phyloP scores from a whole-genome alignment of 2,329 filamentous ascomycete genomes.

The Penicillium sp. region DNA sequence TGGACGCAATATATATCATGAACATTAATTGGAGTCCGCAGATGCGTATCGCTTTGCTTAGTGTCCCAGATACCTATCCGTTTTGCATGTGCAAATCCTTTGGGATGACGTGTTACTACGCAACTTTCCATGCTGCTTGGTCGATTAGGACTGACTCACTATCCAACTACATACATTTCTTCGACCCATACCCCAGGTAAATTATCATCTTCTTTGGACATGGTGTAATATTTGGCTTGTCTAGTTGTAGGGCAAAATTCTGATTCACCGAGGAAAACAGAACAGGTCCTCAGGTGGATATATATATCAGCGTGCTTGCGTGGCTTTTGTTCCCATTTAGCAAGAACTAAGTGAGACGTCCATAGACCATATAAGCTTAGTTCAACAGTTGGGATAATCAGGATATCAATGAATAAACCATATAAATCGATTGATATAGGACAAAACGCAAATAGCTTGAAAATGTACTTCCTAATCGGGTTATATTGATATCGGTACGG shows the following conservation, averaged over 20 bases:
- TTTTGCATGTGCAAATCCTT: background rate
- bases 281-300: background rate
- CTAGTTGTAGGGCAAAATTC: background rate
- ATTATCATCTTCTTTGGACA: background rate
- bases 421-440: background rate
- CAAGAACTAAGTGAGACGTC: background rate
- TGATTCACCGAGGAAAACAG: background rate
- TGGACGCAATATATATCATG: background rate
- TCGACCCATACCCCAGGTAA: no score
- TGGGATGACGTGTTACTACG: background rate
- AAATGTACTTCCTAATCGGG: background rate
- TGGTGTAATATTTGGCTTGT: no score
- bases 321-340: background rate
- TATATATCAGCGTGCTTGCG: background rate
- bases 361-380: fast-evolving
- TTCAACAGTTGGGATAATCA: background rate
- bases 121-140: background rate
- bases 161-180: background rate
- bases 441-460: background rate
- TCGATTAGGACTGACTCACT: no score
- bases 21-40: no score
- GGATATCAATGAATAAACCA: background rate
- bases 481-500: constrained; percentile 9
- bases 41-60: background rate
- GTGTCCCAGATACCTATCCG: background rate